phyloP scores from a whole-genome alignment of 306 rosid species.

The Sphenostylis stenocarpa region DNA sequence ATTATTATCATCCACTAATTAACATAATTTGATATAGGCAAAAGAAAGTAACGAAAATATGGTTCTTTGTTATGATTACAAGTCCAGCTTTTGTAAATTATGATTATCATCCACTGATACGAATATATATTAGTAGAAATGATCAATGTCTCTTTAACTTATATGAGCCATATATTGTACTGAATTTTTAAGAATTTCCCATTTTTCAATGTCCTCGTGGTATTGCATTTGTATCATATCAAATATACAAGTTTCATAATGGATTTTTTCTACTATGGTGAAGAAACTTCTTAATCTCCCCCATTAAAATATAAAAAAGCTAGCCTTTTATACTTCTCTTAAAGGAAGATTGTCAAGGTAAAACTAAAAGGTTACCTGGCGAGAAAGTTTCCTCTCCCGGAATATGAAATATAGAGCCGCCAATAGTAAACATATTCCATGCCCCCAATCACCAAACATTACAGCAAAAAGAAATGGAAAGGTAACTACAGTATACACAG shows the following conservation, averaged over 20 bases:
- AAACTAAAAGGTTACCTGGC: constrained; percentile 64
- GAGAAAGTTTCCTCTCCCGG: constrained; percentile 80
- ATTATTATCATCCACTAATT: too few species aligned
- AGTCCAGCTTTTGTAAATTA: neutral
- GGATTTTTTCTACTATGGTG: neutral
- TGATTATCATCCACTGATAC: neutral
- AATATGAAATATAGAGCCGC: constrained; percentile 68
- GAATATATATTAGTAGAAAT: neutral
- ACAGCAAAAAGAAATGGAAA: constrained; percentile 99
- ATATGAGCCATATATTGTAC: neutral
- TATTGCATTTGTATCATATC: neutral
- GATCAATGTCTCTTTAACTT: neutral
- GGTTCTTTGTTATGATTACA: neutral
- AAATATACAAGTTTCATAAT: neutral
- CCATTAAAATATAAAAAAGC: constrained; percentile 11
- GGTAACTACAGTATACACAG: constrained; percentile 80
- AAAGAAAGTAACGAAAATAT: neutral
- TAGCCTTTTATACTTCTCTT: neutral
- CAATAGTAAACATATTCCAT: constrained; percentile 89
- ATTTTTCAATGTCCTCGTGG: neutral
- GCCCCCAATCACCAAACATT: constrained; percentile 99
- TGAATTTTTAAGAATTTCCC: neutral
- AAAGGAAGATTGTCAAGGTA: constrained; percentile 3
- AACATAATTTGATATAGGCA: neutral
- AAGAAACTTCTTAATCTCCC: constrained; percentile 7